Evolutionary conservation across 305 asterid genomes (phyloP).

Genomic region (Fraxinus floribunda): DNA sequence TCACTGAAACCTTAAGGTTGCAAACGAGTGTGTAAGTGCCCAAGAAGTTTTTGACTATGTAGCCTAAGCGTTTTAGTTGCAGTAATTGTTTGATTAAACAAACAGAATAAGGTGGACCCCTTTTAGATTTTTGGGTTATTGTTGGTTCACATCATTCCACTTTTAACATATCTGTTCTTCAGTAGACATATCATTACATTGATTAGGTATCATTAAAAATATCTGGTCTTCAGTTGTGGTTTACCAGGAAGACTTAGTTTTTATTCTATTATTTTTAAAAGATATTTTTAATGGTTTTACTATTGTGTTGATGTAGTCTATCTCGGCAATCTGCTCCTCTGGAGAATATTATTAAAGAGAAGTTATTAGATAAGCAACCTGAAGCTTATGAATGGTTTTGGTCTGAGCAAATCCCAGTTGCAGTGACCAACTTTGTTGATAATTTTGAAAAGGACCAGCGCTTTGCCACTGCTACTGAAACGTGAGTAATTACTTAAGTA

Average conservation of each 20-base stretch:
- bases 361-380: conserved; percentile 71
- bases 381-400: conserved; percentile 82
- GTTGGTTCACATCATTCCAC: conserved; percentile 5
- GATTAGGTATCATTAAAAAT: background rate
- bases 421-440: conserved; percentile 64
- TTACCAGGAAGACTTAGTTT: conserved; percentile 9
- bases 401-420: conserved; percentile 82
- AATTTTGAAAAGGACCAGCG: conserved; percentile 71
- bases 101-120: conserved; percentile 6
- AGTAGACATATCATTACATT: conserved; percentile 1
- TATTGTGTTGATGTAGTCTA: conserved; percentile 52
- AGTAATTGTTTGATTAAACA: conserved; percentile 9
- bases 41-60: background rate
- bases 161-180: conserved; percentile 7
- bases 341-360: conserved; percentile 76
- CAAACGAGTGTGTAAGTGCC: background rate
- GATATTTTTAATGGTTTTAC: conserved; percentile 20
- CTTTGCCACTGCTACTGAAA: conserved; percentile 63
- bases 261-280: conserved; percentile 14
- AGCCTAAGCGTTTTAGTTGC: conserved; percentile 15
- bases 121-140: conserved; percentile 10
- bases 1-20: background rate
- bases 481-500: conserved; percentile 48
- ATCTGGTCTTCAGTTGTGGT: conserved; percentile 4
- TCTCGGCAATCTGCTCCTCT: conserved; percentile 75